Evolutionary conservation across 164 flowering plant species (phyloP).

Genomic region (Piper longum): DNA sequence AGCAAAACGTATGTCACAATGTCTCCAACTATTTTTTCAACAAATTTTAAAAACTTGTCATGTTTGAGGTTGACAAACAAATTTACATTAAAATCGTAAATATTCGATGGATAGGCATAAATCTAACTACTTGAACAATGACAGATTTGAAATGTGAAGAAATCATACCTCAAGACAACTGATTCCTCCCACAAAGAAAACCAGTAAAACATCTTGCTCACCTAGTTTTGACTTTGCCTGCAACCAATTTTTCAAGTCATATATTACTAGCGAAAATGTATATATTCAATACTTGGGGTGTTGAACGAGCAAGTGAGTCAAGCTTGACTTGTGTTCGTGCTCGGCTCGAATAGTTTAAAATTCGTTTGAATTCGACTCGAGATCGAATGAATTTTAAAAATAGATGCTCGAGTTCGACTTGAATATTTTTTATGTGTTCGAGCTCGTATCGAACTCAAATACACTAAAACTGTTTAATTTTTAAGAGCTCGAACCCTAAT

Average conservation of each 20-base stretch:
- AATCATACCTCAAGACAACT: conserved; percentile 66
- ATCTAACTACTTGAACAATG: background rate
- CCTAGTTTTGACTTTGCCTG: conserved; percentile 89
- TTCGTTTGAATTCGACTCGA: too few relatives aligned
- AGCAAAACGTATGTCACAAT: background rate
- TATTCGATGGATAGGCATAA: background rate
- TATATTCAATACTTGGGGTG: background rate
- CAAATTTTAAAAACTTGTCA: background rate
- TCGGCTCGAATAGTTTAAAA: too few relatives aligned
- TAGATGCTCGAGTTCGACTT: too few relatives aligned
- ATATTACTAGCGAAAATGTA: background rate
- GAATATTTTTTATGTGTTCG: too few relatives aligned
- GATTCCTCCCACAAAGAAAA: conserved; percentile 86
- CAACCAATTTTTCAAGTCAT: conserved; percentile 1
- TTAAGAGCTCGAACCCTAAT: too few relatives aligned
- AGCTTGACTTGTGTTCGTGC: too few relatives aligned
- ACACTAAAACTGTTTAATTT: too few relatives aligned
- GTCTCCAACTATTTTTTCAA: background rate
- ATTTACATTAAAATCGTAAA: too few relatives aligned
- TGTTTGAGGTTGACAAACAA: background rate
- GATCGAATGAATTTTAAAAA: too few relatives aligned
- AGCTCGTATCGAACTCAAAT: too few relatives aligned
- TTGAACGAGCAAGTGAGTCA: too few relatives aligned
- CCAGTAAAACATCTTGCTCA: conserved; percentile 66
- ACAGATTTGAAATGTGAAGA: background rate